Conservation (phyloP, 805 yeast species). For the Allodekkera sacchari region DNA sequence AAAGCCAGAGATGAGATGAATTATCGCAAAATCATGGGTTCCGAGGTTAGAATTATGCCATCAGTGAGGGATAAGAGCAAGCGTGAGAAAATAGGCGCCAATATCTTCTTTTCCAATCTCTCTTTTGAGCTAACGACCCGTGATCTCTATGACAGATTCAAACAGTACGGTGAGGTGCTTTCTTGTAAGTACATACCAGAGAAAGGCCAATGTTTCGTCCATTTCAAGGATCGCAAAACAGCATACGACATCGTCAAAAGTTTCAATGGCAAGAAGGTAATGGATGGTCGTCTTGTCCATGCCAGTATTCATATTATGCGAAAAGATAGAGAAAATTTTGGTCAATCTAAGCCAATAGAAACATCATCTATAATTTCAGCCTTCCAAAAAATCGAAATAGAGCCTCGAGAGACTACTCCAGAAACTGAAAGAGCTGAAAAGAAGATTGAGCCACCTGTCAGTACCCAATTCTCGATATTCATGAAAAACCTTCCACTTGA, state of each 20-base stretch:
- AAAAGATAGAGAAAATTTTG: slow-evolving; percentile 17
- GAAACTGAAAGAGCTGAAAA: slow-evolving; percentile 1
- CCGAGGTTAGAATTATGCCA: slow-evolving; percentile 49
- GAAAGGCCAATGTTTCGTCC: slow-evolving; percentile 29
- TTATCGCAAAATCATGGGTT: slow-evolving; percentile 30
- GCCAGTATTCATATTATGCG: slow-evolving; percentile 23
- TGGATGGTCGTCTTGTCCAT: slow-evolving; percentile 16
- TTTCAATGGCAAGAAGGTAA: slow-evolving; percentile 14
- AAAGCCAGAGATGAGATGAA: slow-evolving; percentile 51
- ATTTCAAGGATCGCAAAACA: slow-evolving; percentile 29
- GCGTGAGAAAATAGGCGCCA: slow-evolving; percentile 38
- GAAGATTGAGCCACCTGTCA: slow-evolving; percentile 5
- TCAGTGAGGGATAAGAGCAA: slow-evolving; percentile 35
- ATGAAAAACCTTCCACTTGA: slow-evolving; percentile 23
- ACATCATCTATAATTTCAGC: slow-evolving; percentile 5
- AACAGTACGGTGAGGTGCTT: slow-evolving; percentile 18
- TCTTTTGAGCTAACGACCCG: slow-evolving; percentile 27
- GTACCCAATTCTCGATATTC: slow-evolving; percentile 22
- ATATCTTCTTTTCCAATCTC: slow-evolving; percentile 41
- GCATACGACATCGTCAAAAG: slow-evolving; percentile 28
- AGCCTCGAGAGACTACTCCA: not conserved
- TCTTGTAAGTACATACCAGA: slow-evolving; percentile 23
- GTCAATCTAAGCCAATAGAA: not conserved
- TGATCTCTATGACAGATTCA: slow-evolving; percentile 20
- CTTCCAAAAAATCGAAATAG: slow-evolving; percentile 1